A percentile compares a stretch with the other conserved stretches of the same genome.
These are phyloP conservation scores for Leishmania arabica DNA, from an alignment of 208 protist genomes.

Conservation along the genomic window DNA sequence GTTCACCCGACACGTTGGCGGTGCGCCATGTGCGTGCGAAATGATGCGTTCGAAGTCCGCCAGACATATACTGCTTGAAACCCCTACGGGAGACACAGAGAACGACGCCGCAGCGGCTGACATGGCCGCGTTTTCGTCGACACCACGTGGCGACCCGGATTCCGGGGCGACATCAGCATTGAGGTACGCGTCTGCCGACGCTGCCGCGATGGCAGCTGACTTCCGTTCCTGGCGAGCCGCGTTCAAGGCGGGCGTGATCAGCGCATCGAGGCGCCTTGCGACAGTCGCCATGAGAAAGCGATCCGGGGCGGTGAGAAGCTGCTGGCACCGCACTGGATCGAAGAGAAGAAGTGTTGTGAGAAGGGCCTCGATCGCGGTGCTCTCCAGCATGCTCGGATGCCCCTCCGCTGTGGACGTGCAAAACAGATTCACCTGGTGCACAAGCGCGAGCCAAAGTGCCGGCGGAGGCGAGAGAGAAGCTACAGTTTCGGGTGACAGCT, in stretches of 20 bases:
- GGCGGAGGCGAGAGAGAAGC: constrained; percentile 33
- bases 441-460: constrained; percentile 55
- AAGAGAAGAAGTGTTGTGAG: constrained; percentile 32
- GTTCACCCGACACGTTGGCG: not conserved
- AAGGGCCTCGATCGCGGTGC: constrained; percentile 16
- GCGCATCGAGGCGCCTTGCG: constrained; percentile 1
- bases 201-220: not conserved
- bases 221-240: not conserved
- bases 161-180: not conserved
- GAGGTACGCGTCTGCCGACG: not conserved
- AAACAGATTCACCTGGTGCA: constrained; percentile 44
- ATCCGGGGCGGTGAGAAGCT: constrained; percentile 7
- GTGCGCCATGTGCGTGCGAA: not conserved
- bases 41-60: not conserved
- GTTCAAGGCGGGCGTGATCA: constrained; percentile 11
- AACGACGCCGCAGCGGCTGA: not conserved
- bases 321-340: constrained; percentile 5
- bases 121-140: not conserved
- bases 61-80: not conserved
- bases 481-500: constrained; percentile 13
- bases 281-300: constrained; percentile 5
- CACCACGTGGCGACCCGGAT: not conserved
- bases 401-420: not conserved
- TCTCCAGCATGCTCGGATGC: not conserved
- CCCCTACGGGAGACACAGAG: not conserved